Conservation (phyloP, 2,329 filamentous ascomycete species). For the Polytolypa hystricis region DNA sequence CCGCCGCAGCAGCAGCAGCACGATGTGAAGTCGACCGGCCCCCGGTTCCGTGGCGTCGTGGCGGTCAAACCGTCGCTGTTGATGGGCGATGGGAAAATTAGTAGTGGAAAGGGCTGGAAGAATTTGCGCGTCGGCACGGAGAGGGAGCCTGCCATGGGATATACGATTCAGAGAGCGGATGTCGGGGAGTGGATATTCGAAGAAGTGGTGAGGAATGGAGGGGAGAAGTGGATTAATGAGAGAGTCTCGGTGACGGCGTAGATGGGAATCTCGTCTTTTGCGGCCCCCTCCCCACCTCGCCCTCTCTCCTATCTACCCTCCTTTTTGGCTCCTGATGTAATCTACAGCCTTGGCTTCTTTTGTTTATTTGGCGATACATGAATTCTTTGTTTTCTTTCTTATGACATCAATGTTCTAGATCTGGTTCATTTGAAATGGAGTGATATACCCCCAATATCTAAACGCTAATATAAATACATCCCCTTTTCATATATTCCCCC, state of each 20-base stretch:
- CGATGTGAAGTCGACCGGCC: background rate
- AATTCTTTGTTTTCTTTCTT: too few species aligned
- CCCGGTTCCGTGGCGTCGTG: slow-evolving; percentile 15
- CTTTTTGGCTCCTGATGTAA: background rate
- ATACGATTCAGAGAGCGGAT: slow-evolving; percentile 19
- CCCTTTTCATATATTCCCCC: too few species aligned
- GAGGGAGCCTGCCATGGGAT: slow-evolving; percentile 17
- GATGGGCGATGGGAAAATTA: slow-evolving; percentile 13
- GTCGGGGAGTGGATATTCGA: slow-evolving; percentile 22
- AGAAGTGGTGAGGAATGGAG: slow-evolving; percentile 14
- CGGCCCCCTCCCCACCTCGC: background rate
- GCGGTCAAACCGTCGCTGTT: slow-evolving; percentile 20
- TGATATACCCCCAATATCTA: too few species aligned
- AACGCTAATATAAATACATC: too few species aligned
- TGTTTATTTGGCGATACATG: background rate
- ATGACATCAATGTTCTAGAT: too few species aligned
- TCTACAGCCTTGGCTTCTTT: background rate
- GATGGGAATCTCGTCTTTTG: background rate
- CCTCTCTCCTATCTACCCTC: background rate
- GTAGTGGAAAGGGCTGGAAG: slow-evolving; percentile 13
- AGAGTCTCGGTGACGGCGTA: slow-evolving; percentile 16
- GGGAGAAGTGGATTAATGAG: slow-evolving; percentile 14
- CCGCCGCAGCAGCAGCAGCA: background rate
- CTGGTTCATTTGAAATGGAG: too few species aligned
- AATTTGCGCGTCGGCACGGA: slow-evolving; percentile 18